Conservation (phyloP, 345 rosid species). For the Populus pruinosa region DNA sequence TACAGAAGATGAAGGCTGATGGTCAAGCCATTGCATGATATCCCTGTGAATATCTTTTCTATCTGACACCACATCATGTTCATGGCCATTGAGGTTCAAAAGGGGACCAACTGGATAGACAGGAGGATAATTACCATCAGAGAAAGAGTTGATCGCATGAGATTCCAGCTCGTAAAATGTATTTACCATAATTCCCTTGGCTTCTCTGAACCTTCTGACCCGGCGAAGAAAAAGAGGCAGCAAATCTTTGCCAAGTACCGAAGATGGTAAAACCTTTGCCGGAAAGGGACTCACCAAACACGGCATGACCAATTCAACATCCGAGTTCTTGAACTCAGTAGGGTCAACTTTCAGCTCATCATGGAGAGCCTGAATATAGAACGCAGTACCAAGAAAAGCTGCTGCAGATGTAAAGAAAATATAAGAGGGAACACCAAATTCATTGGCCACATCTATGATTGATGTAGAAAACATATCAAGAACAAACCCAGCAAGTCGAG, state of each 20-base stretch:
- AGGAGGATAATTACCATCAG: neutral
- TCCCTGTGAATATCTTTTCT: neutral
- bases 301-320: neutral
- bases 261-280: conserved; percentile 1
- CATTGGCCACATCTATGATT: neutral
- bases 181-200: conserved; percentile 12
- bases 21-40: conserved; percentile 21
- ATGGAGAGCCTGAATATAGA: neutral
- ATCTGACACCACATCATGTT: neutral
- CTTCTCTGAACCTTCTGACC: neutral
- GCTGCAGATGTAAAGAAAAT: neutral
- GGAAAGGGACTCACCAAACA: conserved; percentile 3
- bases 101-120: conserved; percentile 10
- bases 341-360: neutral
- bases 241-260: neutral
- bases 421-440: neutral
- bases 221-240: fast-evolving
- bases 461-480: neutral
- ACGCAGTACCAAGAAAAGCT: neutral
- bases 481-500: neutral
- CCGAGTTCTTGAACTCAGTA: conserved; percentile 8
- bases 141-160: neutral
- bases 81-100: neutral
- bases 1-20: conserved; percentile 7
- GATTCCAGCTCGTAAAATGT: conserved; percentile 15